These are phyloP conservation scores for Drosera capensis DNA, from an alignment of 148 eudicot species.

Conservation along the genomic window DNA sequence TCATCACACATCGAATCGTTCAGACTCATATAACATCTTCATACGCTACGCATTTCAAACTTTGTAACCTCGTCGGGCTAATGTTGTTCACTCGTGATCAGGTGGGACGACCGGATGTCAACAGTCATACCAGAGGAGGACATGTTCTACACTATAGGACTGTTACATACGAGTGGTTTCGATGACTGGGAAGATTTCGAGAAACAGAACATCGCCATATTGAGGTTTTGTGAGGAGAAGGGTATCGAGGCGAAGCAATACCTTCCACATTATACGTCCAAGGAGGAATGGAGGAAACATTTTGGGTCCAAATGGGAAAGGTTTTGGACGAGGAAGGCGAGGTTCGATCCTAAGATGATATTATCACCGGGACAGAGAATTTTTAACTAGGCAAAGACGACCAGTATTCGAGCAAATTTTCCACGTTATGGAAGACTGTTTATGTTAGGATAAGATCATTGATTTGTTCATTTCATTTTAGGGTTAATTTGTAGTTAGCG, in stretches of 20 bases:
- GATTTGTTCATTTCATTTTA: no score
- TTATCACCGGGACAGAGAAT: constrained; percentile 80
- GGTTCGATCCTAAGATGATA: constrained; percentile 77
- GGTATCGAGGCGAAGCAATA: constrained; percentile 63
- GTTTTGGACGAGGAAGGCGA: constrained; percentile 34
- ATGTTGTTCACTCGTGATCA: no score
- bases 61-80: no score
- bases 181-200: constrained; percentile 35
- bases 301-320: constrained; percentile 61
- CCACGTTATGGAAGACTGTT: no score
- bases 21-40: no score
- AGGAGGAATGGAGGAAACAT: constrained; percentile 57
- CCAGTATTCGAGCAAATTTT: no score
- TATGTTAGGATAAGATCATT: not conserved
- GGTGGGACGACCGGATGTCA: constrained; percentile 88
- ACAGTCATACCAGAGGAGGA: constrained; percentile 68
- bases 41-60: no score
- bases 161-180: constrained; percentile 36
- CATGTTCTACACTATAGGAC: constrained; percentile 54
- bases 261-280: constrained; percentile 48
- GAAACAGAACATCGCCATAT: constrained; percentile 31
- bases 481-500: no score
- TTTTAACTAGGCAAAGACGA: no score
- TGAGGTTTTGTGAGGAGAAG: constrained; percentile 36
- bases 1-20: no score